A percentile compares a stretch with the other conserved stretches of the same genome.
Evolutionary conservation across 495 filamentous ascomycete genomes (phyloP).

Genomic region (Aspergillus sparsus): DNA sequence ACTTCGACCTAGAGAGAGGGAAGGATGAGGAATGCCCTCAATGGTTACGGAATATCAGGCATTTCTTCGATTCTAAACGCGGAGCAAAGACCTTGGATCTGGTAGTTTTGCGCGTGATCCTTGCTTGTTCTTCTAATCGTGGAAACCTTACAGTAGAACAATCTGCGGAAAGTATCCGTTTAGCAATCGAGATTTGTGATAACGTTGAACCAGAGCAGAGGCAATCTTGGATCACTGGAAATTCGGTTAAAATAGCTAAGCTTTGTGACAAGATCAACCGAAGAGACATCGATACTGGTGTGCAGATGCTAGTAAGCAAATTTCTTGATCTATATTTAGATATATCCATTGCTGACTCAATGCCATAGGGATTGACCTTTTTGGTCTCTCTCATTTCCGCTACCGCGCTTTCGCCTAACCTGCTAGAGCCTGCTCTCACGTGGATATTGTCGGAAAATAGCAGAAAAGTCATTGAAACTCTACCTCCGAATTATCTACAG

Average conservation of each 20-base stretch:
- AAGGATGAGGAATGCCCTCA: constrained; percentile 21
- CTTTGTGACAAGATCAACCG: constrained; percentile 52
- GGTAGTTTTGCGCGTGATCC: constrained; percentile 53
- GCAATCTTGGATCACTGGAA: constrained; percentile 46
- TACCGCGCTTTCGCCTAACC: constrained; percentile 26
- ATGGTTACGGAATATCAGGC: constrained; percentile 43
- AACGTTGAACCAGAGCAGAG: constrained; percentile 44
- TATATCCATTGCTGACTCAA: constrained; percentile 14
- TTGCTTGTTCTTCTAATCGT: constrained; percentile 51
- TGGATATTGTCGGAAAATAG: constrained; percentile 35
- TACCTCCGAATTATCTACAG: constrained; percentile 29
- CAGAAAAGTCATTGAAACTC: constrained; percentile 19
- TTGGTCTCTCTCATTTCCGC: constrained; percentile 34
- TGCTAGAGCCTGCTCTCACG: constrained; percentile 29
- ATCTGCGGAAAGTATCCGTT: constrained; percentile 48
- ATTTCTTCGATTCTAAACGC: constrained; percentile 53
- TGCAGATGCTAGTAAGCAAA: constrained; percentile 47
- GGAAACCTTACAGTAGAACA: constrained; percentile 38
- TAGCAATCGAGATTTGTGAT: constrained; percentile 52
- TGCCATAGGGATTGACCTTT: constrained; percentile 40
- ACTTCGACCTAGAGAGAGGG: constrained; percentile 7
- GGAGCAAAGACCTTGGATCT: constrained; percentile 58
- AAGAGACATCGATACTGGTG: constrained; percentile 35
- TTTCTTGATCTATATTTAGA: background rate
- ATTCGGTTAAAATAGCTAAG: constrained; percentile 48